A percentile compares a stretch with the other conserved stretches of the same genome.
These are phyloP conservation scores for Malus fusca DNA, from an alignment of 306 rosid genomes.

Conservation along the genomic window DNA sequence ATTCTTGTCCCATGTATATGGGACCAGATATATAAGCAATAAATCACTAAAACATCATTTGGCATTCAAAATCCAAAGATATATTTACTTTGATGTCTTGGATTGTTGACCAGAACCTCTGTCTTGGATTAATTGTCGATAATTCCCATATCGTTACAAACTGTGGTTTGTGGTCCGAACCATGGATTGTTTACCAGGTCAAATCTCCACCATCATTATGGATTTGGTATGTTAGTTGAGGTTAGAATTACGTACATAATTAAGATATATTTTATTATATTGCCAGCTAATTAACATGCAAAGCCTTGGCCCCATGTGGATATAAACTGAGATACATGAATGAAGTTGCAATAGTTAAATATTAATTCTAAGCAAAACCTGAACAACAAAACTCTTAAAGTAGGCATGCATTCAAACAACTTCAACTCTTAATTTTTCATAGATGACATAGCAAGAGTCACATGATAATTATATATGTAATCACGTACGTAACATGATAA, in stretches of 20 bases:
- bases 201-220: background rate
- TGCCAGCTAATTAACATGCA: background rate
- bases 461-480: background rate
- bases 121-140: background rate
- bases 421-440: background rate
- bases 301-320: background rate
- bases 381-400: background rate
- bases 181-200: background rate
- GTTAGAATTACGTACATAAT: background rate
- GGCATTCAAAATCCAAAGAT: background rate
- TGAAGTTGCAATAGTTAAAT: background rate
- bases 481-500: background rate
- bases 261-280: background rate
- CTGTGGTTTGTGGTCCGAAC: background rate
- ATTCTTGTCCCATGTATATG: background rate
- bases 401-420: too few species aligned
- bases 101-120: background rate
- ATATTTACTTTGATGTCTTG: background rate
- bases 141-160: background rate
- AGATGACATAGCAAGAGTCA: background rate
- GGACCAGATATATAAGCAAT: too few species aligned
- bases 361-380: background rate
- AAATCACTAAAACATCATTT: background rate
- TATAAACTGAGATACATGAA: background rate
- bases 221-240: background rate